phyloP scores from a whole-genome alignment of 495 filamentous ascomycete species.

The Extremus antarcticus region DNA sequence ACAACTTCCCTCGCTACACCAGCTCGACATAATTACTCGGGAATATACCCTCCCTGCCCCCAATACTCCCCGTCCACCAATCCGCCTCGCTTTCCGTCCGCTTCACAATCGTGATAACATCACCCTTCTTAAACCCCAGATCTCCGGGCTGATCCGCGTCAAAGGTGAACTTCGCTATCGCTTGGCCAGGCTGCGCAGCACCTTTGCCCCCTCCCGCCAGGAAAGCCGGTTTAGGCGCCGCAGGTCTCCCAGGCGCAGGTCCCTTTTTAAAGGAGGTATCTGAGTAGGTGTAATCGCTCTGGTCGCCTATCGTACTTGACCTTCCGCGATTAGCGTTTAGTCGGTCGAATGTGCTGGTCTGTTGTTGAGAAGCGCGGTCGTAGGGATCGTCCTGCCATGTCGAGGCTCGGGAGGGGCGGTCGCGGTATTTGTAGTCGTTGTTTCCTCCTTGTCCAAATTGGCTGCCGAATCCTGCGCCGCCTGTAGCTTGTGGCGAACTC shows the following conservation, averaged over 20 bases:
- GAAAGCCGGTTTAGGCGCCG: conserved; percentile 34
- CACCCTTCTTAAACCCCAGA: conserved; percentile 92
- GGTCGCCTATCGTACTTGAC: conserved; percentile 34
- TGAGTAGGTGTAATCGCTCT: conserved; percentile 39
- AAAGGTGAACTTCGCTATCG: conserved; percentile 81
- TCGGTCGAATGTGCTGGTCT: conserved; percentile 41
- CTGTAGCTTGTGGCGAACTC: conserved; percentile 3
- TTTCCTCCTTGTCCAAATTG: too few relatives aligned
- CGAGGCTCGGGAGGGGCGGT: conserved; percentile 53
- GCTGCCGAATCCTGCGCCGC: conserved; percentile 20
- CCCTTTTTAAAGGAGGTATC: conserved; percentile 9
- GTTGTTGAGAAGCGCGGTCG: conserved; percentile 41
- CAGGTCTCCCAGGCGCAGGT: conserved; percentile 14
- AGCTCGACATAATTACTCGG: conserved; percentile 33
- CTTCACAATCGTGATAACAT: conserved; percentile 93
- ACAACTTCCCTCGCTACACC: too few relatives aligned
- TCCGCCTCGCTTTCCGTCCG: conserved; percentile 84
- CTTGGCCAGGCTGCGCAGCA: conserved; percentile 66
- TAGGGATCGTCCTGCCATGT: conserved; percentile 91
- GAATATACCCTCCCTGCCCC: conserved; percentile 54
- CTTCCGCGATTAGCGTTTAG: conserved; percentile 29
- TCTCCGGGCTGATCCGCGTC: conserved; percentile 90
- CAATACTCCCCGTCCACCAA: conserved; percentile 73
- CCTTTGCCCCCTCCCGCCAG: conserved; percentile 58
- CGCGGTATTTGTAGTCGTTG: conserved; percentile 52